Evolutionary conservation across 768 basidiomycete genomes (phyloP).

Genomic region (Pleurotus pulmonarius): DNA sequence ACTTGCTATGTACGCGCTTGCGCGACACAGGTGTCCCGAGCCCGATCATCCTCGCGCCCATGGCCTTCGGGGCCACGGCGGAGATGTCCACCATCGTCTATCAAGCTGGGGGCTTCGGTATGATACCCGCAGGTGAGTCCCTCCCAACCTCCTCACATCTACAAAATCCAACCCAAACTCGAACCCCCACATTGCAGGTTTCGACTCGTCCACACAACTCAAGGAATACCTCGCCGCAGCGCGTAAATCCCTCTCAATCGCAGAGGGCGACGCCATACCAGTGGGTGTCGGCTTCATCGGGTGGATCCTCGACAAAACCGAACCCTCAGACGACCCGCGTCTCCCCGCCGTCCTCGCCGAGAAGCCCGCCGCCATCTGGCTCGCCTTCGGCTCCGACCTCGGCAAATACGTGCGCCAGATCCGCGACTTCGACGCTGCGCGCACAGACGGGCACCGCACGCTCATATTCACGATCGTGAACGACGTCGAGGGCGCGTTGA

Average conservation of each 20-base stretch:
- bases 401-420: conserved; percentile 49
- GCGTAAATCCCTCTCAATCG: conserved; percentile 27
- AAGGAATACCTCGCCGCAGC: conserved; percentile 36
- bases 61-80: conserved; percentile 40
- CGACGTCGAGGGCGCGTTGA: conserved; percentile 43
- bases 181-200: conserved; percentile 25
- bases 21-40: conserved; percentile 33
- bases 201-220: conserved; percentile 28
- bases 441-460: conserved; percentile 33
- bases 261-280: conserved; percentile 33
- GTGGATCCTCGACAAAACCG: conserved; percentile 50
- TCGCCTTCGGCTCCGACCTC: conserved; percentile 54
- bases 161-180: conserved; percentile 2
- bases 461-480: conserved; percentile 50
- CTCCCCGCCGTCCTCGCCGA: conserved; percentile 41
- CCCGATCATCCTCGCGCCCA: conserved; percentile 57
- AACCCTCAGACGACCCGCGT: conserved; percentile 27
- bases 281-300: conserved; percentile 57
- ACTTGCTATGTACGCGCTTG: too few relatives aligned
- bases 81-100: conserved; percentile 41
- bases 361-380: conserved; percentile 52
- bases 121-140: conserved; percentile 44
- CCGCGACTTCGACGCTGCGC: conserved; percentile 31
- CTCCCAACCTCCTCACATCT: neutral
- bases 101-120: conserved; percentile 54